Percentiles rank a stretch among this genome's conserved stretches.
These are phyloP conservation scores for Trichoderma semiorbis DNA, from an alignment of 2,329 filamentous ascomycete genomes.

Conservation along the genomic window DNA sequence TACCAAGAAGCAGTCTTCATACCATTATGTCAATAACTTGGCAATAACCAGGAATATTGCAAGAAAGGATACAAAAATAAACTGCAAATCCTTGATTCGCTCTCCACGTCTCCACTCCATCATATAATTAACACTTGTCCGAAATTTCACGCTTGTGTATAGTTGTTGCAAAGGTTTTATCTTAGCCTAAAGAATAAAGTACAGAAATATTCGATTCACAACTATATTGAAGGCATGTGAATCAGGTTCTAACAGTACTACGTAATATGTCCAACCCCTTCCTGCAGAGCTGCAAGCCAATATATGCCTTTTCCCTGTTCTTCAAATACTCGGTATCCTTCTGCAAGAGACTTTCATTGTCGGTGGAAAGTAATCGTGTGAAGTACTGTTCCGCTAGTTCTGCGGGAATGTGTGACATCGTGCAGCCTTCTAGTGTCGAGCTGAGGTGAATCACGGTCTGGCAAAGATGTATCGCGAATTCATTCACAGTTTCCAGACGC, in stretches of 20 bases:
- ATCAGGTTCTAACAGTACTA: not conserved
- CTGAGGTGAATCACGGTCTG: not conserved
- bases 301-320: not conserved
- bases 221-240: not conserved
- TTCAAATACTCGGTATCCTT: not conserved
- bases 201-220: not conserved
- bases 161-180: not conserved
- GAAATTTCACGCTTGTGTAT: not conserved
- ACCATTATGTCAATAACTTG: not conserved
- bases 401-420: not conserved
- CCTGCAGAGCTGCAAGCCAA: not conserved
- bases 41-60: not conserved
- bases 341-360: not conserved
- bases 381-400: not conserved
- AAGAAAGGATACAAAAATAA: not conserved
- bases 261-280: not conserved
- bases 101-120: not conserved
- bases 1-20: too few relatives aligned
- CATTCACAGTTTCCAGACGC: not conserved
- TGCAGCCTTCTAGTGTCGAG: not conserved
- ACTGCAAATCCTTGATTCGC: not conserved
- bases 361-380: not conserved
- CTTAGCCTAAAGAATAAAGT: not conserved
- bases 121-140: rapidly evolving
- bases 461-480: not conserved